Evolutionary conservation across 2,329 filamentous ascomycete species (phyloP).

Genomic region (Botryotinia calthae): DNA sequence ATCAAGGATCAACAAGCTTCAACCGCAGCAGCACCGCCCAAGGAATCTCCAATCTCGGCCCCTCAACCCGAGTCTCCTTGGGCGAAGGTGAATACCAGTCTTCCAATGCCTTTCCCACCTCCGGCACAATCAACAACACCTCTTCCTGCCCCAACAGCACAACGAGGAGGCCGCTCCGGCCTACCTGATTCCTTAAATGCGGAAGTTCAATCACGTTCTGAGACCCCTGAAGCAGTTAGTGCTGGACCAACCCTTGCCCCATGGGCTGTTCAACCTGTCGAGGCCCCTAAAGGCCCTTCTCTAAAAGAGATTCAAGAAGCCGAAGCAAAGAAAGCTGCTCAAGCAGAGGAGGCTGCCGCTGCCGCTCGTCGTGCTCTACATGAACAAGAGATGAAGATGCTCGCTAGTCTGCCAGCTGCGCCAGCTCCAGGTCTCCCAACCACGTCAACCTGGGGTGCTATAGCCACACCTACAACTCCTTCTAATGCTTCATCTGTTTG

Average conservation of each 20-base stretch:
- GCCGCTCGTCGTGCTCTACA: conserved; percentile 73
- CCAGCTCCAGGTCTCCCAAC: conserved; percentile 79
- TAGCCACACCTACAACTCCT: conserved; percentile 37
- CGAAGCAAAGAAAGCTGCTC: conserved; percentile 88
- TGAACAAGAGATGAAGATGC: conserved; percentile 67
- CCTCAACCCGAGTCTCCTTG: conserved; percentile 51
- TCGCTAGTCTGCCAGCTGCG: conserved; percentile 58
- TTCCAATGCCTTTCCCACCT: conserved; percentile 73
- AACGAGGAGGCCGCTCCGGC: conserved; percentile 78
- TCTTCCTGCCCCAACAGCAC: conserved; percentile 82
- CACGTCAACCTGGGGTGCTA: conserved; percentile 72
- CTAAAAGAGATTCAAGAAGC: conserved; percentile 96
- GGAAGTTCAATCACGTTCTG: conserved; percentile 69
- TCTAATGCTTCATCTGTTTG: conserved; percentile 41
- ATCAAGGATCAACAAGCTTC: conserved; percentile 59
- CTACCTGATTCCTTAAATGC: conserved; percentile 69
- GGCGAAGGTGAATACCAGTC: conserved; percentile 59
- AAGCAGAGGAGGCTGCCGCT: conserved; percentile 77
- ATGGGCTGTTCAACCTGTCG: conserved; percentile 85
- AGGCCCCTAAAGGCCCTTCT: conserved; percentile 78
- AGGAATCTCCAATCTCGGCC: conserved; percentile 51
- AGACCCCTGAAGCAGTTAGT: conserved; percentile 63
- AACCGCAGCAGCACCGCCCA: conserved; percentile 46
- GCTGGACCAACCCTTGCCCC: conserved; percentile 72
- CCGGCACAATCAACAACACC: conserved; percentile 72